Evolutionary conservation across 78 protist species (phyloP).

Genomic region (Blattamonas nauphoetae): DNA sequence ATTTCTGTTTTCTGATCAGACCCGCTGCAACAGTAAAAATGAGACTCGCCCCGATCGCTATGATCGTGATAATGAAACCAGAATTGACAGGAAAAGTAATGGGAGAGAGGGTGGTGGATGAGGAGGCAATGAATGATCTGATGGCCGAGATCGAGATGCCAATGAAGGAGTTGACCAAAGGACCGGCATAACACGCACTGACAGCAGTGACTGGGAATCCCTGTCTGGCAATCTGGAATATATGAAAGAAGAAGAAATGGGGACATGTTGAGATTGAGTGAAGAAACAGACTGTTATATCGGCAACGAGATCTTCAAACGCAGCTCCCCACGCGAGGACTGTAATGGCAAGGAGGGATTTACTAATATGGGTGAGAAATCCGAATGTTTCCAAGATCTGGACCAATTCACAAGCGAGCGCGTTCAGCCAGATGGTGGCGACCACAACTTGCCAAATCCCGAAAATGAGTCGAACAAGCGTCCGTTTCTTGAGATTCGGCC

Average conservation of each 20-base stretch:
- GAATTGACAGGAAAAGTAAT: not conserved
- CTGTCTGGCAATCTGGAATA: not conserved
- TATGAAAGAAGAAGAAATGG: no score
- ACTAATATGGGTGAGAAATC: not conserved
- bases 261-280: no score
- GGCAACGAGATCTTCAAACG: not conserved
- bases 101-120: not conserved
- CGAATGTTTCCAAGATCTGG: not conserved
- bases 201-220: not conserved
- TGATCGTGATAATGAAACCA: not conserved
- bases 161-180: not conserved
- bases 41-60: not conserved
- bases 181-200: not conserved
- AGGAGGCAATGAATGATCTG: not conserved
- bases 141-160: not conserved
- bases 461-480: not conserved
- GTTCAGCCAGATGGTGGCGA: not conserved
- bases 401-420: not conserved
- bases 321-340: not conserved
- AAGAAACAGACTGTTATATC: no score
- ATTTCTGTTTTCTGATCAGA: not conserved
- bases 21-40: not conserved
- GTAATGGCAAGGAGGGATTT: not conserved
- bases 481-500: not conserved
- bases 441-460: not conserved